Percentiles rank a stretch among this genome's conserved stretches.
Evolutionary conservation across 2,329 filamentous ascomycete genomes (phyloP).

Genomic region (Cladosporium halotolerans): DNA sequence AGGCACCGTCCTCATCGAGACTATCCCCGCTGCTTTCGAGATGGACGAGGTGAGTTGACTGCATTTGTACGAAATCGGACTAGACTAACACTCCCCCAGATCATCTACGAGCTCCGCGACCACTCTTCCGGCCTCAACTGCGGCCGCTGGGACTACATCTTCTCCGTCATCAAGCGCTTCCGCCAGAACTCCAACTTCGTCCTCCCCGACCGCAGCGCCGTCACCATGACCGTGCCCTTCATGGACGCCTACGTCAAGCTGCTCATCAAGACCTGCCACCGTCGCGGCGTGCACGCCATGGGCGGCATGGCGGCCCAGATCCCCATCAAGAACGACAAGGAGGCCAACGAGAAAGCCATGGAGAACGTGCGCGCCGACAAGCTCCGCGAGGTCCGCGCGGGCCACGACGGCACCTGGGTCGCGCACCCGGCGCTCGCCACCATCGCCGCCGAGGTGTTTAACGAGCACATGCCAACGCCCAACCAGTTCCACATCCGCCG

Average conservation of each 20-base stretch:
- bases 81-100: slow-evolving; percentile 41
- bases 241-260: slow-evolving; percentile 98
- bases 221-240: slow-evolving; percentile 98
- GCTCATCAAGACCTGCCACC: slow-evolving; percentile 96
- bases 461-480: slow-evolving; percentile 96
- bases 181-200: slow-evolving; percentile 89
- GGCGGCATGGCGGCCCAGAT: slow-evolving; percentile 98
- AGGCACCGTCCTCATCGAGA: slow-evolving; percentile 94
- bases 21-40: slow-evolving; percentile 94
- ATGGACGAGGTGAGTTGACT: slow-evolving; percentile 70
- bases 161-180: slow-evolving; percentile 99
- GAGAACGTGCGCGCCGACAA: slow-evolving; percentile 89
- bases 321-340: slow-evolving; percentile 90
- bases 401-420: slow-evolving; percentile 96
- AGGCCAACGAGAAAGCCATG: slow-evolving; percentile 91
- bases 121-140: slow-evolving; percentile 97
- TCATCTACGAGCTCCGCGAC: slow-evolving; percentile 97
- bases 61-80: too few species aligned
- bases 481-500: slow-evolving; percentile 91
- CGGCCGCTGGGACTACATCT: slow-evolving; percentile 99
- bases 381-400: slow-evolving; percentile 87
- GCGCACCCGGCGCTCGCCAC: slow-evolving; percentile 86
- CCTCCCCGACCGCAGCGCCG: slow-evolving; percentile 79
- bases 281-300: slow-evolving; percentile 96
- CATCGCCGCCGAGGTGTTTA: slow-evolving; percentile 90